A percentile compares a stretch with the other conserved stretches of the same genome.
Evolutionary conservation across 2,329 filamentous ascomycete genomes (phyloP).

Genomic region (Amauroascus verrucosus): DNA sequence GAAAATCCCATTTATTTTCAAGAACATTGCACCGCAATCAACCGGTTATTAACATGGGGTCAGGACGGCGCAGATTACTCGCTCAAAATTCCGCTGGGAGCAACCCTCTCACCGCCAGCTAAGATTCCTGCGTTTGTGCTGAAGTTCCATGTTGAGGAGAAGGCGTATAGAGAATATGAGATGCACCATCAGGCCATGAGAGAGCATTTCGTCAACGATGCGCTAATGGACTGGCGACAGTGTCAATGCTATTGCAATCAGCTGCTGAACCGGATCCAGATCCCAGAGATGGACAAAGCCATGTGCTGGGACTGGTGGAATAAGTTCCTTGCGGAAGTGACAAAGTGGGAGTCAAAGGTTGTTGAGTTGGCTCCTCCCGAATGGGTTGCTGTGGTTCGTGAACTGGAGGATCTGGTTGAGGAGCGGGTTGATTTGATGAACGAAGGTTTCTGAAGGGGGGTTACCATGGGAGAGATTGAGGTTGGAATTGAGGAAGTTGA

Average conservation of each 20-base stretch:
- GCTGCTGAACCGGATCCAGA: conserved; percentile 7
- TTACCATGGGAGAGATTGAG: not conserved
- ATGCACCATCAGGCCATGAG: conserved; percentile 7
- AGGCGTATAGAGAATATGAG: conserved; percentile 18
- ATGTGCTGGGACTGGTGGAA: conserved; percentile 23
- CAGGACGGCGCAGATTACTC: not conserved
- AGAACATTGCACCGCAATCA: conserved; percentile 20
- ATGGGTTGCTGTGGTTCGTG: conserved; percentile 22
- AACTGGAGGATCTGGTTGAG: conserved; percentile 21
- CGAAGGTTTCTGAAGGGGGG: not conserved
- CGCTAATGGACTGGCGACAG: conserved; percentile 17
- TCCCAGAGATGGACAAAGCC: conserved; percentile 15
- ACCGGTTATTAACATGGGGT: conserved; percentile 22
- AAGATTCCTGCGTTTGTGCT: conserved; percentile 23
- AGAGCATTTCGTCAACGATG: conserved; percentile 11
- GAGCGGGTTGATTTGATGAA: conserved; percentile 23
- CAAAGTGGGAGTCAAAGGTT: conserved; percentile 22
- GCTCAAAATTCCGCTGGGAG: conserved; percentile 11
- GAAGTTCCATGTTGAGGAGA: conserved; percentile 19
- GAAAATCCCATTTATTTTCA: not conserved
- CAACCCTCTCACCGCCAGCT: conserved; percentile 17
- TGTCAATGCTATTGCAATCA: conserved; percentile 15
- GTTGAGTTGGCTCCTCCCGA: conserved; percentile 20
- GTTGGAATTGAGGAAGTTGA: too few species aligned
- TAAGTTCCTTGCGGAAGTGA: conserved; percentile 21